phyloP scores from a whole-genome alignment of 495 filamentous ascomycete genomes.

The Hypoxylon perforatum region DNA sequence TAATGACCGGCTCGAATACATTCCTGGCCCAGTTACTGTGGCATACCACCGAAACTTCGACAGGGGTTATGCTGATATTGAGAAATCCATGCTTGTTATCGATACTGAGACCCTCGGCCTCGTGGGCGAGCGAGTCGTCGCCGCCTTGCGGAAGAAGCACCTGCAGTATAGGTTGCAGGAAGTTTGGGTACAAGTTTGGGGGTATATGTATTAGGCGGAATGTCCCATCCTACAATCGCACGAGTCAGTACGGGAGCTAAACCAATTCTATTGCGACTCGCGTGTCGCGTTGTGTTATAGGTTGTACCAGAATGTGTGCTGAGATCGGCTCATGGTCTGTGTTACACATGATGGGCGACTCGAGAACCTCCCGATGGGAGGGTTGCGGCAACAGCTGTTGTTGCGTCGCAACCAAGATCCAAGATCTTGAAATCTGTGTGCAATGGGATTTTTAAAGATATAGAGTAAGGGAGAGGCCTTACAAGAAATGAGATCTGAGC shows the following conservation, averaged over 20 bases:
- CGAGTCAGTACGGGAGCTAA: conserved; percentile 27
- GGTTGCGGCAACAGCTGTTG: conserved; percentile 24
- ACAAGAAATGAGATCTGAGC: conserved; percentile 68
- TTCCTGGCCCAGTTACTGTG: conserved; percentile 74
- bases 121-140: conserved; percentile 42
- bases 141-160: conserved; percentile 72
- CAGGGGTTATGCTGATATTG: conserved; percentile 91
- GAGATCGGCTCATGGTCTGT: conserved; percentile 27
- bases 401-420: conserved; percentile 9
- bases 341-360: conserved; percentile 33
- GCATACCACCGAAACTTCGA: conserved; percentile 94
- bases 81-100: conserved; percentile 79
- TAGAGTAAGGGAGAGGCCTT: conserved; percentile 39
- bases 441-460: conserved; percentile 23
- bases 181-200: conserved; percentile 78
- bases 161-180: conserved; percentile 84
- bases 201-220: conserved; percentile 93
- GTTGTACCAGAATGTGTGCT: conserved; percentile 33
- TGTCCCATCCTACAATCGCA: conserved; percentile 75
- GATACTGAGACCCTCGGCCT: conserved; percentile 53
- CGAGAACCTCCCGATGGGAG: conserved; percentile 13
- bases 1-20: conserved; percentile 78
- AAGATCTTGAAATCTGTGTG: conserved; percentile 5
- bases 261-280: conserved; percentile 9
- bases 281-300: conserved; percentile 30